Percentiles rank a stretch among this genome's conserved stretches.
Conservation (phyloP, 139 green algal genomes). For the Diplosphaera chodatii region DNA sequence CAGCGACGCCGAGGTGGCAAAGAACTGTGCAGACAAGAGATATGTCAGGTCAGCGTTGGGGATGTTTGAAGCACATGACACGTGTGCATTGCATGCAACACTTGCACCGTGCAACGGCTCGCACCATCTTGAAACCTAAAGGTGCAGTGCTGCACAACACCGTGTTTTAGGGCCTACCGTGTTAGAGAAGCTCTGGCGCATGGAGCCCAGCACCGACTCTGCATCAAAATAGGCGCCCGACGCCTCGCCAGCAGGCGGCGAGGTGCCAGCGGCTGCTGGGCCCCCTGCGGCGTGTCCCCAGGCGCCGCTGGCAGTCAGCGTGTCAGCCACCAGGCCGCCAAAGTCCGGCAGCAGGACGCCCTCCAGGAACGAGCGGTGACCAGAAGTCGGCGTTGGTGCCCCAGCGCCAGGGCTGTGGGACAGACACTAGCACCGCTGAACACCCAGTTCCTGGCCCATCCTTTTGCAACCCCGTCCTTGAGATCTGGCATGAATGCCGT, state of each 20-base stretch:
- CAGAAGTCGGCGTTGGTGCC: not conserved
- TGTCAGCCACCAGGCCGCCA: slow-evolving; percentile 37
- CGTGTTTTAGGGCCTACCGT: not conserved
- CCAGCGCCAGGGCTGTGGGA: too few relatives aligned
- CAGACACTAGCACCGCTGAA: too few relatives aligned
- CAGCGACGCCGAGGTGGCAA: slow-evolving; percentile 2
- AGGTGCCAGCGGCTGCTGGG: too few relatives aligned
- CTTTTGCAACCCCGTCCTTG: too few relatives aligned
- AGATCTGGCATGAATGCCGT: too few relatives aligned
- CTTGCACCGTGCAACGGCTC: too few relatives aligned
- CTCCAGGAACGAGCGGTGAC: slow-evolving; percentile 40
- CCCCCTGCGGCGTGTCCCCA: not conserved
- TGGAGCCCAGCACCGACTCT: slow-evolving; percentile 25
- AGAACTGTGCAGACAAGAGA: not conserved
- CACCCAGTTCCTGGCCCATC: too few relatives aligned
- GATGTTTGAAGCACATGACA: too few relatives aligned
- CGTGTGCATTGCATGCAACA: too few relatives aligned
- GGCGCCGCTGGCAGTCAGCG: slow-evolving; percentile 15
- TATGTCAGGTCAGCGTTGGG: not conserved
- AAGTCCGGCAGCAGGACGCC: slow-evolving; percentile 49
- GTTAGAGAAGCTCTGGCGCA: slow-evolving; percentile 21
- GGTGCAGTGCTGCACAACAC: too few relatives aligned
- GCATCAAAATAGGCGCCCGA: slow-evolving; percentile 23
- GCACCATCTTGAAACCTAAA: too few relatives aligned
- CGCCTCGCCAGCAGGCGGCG: too few relatives aligned